phyloP scores from a whole-genome alignment of 768 basidiomycete species.

The Multifurca ochricompacta region DNA sequence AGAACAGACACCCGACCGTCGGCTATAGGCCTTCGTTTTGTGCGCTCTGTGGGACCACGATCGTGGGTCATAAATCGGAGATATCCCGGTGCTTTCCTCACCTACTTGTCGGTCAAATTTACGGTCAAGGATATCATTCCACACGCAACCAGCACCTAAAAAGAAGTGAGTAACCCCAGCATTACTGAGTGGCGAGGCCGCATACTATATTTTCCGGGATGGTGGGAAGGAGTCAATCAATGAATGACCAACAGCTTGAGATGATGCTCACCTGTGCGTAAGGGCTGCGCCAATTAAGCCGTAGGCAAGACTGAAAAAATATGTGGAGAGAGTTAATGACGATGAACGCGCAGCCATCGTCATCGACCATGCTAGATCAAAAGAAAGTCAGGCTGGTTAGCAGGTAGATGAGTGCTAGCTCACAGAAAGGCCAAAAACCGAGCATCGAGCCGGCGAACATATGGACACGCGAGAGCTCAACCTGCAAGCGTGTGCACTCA shows the following conservation, averaged over 20 bases:
- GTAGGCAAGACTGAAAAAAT: neutral
- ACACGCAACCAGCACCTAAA: slow-evolving; percentile 10
- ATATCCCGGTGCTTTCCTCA: neutral
- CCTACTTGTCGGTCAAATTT: slow-evolving; percentile 18
- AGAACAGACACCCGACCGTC: slow-evolving; percentile 18
- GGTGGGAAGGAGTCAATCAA: neutral
- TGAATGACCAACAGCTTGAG: neutral
- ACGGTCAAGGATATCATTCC: slow-evolving; percentile 17
- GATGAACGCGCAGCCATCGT: slow-evolving; percentile 21
- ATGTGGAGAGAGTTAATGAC: slow-evolving; percentile 5
- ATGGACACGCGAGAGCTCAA: slow-evolving; percentile 24
- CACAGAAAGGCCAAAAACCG: slow-evolving; percentile 23
- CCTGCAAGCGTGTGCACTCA: neutral
- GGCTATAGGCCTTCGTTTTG: slow-evolving; percentile 21
- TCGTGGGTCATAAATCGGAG: neutral
- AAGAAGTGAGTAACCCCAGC: neutral
- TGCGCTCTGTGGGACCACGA: slow-evolving; percentile 14
- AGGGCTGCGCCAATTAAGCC: slow-evolving; percentile 1
- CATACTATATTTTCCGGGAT: neutral
- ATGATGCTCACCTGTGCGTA: neutral
- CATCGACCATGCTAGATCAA: slow-evolving; percentile 18
- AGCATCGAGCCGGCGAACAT: slow-evolving; percentile 21
- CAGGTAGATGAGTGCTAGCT: neutral
- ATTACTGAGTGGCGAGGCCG: neutral
- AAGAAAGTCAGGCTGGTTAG: neutral